Conservation (phyloP, 371 early-diverging fungal species). For the Circinella minor region DNA sequence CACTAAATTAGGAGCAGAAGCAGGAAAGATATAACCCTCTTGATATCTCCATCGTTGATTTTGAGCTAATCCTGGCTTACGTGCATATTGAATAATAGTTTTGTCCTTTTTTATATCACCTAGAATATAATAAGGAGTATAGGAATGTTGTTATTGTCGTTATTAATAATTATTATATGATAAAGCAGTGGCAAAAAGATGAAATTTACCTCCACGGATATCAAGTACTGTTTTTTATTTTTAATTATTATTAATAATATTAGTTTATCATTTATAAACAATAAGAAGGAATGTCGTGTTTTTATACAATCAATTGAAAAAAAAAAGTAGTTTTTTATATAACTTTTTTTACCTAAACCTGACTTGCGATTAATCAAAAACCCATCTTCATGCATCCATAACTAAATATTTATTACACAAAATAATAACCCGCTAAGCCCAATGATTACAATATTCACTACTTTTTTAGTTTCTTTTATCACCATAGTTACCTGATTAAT, state of each 20-base stretch:
- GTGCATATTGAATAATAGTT: conserved; percentile 50
- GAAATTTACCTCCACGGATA: conserved; percentile 43
- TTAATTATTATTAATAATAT: too few relatives aligned
- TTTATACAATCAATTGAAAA: too few relatives aligned
- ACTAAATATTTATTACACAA: conserved; percentile 22
- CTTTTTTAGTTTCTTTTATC: neutral
- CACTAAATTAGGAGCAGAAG: conserved; percentile 43
- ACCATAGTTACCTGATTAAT: conserved; percentile 46
- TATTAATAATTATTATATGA: too few relatives aligned
- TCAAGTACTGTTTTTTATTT: conserved; percentile 35
- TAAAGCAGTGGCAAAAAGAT: too few relatives aligned
- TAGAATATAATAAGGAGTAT: neutral
- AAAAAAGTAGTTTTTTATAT: neutral
- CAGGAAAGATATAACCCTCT: conserved; percentile 49
- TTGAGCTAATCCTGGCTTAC: conserved; percentile 53
- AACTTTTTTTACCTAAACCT: conserved; percentile 39
- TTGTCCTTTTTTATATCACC: conserved; percentile 47
- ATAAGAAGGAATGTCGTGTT: too few relatives aligned
- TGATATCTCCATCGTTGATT: conserved; percentile 56
- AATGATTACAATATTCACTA: neutral
- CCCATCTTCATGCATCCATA: conserved; percentile 59
- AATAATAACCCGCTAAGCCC: neutral
- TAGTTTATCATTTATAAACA: too few relatives aligned
- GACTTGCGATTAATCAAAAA: conserved; percentile 58
- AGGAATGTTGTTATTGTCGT: neutral